Conservation (phyloP, 805 yeast species). For the Candida ficus region DNA sequence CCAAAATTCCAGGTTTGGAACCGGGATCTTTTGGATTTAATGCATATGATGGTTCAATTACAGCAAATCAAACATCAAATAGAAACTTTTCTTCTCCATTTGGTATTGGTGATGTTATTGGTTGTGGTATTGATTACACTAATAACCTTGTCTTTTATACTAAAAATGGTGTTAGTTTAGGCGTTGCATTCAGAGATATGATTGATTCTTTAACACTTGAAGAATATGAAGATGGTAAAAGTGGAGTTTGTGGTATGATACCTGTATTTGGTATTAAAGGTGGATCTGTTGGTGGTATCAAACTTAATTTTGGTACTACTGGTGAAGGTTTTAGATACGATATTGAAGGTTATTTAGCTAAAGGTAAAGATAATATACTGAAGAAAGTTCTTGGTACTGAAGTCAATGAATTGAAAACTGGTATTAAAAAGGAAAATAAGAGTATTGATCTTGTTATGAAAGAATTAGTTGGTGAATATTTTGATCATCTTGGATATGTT, state of each 20-base stretch:
- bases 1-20: conserved; percentile 44
- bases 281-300: conserved; percentile 24
- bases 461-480: conserved; percentile 39
- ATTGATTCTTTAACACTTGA: conserved; percentile 22
- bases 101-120: conserved; percentile 61
- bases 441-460: conserved; percentile 26
- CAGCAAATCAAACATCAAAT: conserved; percentile 33
- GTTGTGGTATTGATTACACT: conserved; percentile 76
- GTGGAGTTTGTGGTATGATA: conserved; percentile 26
- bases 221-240: neutral
- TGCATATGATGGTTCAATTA: conserved; percentile 44
- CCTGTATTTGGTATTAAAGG: conserved; percentile 42
- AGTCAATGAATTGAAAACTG: neutral
- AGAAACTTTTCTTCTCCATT: conserved; percentile 40
- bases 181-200: conserved; percentile 44
- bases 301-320: conserved; percentile 40
- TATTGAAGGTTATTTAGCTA: conserved; percentile 46
- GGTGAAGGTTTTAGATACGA: conserved; percentile 54
- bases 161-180: conserved; percentile 68
- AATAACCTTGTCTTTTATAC: conserved; percentile 67
- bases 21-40: conserved; percentile 46
- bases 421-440: conserved; percentile 11
- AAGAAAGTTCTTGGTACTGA: conserved; percentile 22
- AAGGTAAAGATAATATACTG: conserved; percentile 36
- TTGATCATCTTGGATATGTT: conserved; percentile 53